Percentiles rank a stretch among this genome's conserved stretches.
Evolutionary conservation across 2,329 filamentous ascomycete genomes (phyloP).

Genomic region (Xylariales sp.): DNA sequence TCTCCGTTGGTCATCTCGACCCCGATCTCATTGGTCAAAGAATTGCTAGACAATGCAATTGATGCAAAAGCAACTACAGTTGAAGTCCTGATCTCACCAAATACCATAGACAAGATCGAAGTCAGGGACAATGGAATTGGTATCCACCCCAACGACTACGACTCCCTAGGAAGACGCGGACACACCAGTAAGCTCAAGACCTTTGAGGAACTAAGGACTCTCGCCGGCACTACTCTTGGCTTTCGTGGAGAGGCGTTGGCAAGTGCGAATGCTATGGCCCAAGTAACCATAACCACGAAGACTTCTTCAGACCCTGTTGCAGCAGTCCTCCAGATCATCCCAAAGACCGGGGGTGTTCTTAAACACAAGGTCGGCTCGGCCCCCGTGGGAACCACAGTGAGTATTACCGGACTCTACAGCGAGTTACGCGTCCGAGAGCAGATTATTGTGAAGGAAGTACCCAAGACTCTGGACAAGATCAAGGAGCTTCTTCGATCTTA

Average conservation of each 20-base stretch:
- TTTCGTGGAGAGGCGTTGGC: slow-evolving; percentile 74
- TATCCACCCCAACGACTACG: slow-evolving; percentile 58
- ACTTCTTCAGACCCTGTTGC: slow-evolving; percentile 58
- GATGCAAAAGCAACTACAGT: slow-evolving; percentile 66
- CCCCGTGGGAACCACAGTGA: slow-evolving; percentile 65
- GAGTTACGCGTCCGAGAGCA: slow-evolving; percentile 60
- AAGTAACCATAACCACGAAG: slow-evolving; percentile 59
- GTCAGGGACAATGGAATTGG: slow-evolving; percentile 72
- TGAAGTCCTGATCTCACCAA: slow-evolving; percentile 57
- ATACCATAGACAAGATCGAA: slow-evolving; percentile 65
- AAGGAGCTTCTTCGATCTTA: slow-evolving; percentile 59
- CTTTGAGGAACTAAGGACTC: slow-evolving; percentile 55
- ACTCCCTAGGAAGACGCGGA: slow-evolving; percentile 57
- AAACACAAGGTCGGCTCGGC: slow-evolving; percentile 38
- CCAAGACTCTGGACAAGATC: slow-evolving; percentile 52
- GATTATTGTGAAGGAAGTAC: slow-evolving; percentile 49
- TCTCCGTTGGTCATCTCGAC: slow-evolving; percentile 57
- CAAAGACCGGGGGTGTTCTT: slow-evolving; percentile 35
- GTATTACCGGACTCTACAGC: slow-evolving; percentile 54
- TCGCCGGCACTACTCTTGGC: slow-evolving; percentile 60
- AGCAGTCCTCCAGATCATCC: slow-evolving; percentile 38
- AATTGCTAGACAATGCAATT: slow-evolving; percentile 72
- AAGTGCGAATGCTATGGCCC: slow-evolving; percentile 56
- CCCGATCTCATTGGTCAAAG: slow-evolving; percentile 63
- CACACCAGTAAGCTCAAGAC: slow-evolving; percentile 69